Base-by-base conservation (phyloP, 2,329 filamentous ascomycete genomes). In the Ophiostoma ulmi region DNA sequence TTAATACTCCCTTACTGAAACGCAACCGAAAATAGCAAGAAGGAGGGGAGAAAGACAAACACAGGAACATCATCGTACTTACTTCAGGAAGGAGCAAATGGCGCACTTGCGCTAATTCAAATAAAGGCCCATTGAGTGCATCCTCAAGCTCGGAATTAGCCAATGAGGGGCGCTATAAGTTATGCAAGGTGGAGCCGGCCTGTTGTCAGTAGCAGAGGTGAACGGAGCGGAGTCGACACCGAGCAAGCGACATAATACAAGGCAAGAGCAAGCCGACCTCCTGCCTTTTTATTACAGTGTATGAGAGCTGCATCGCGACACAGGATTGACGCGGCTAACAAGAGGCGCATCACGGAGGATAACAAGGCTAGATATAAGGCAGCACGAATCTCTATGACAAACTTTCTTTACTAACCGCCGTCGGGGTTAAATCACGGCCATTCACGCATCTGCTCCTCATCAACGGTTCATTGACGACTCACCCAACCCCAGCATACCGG, bases 251-350 rank as follows among this genome's bases (percentile, higher is more conserved):
- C 58, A 63, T 63, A 20, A 63, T 63, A 20, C 61, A 36, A 64
- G 44, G 61, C 36, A 65, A 64, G 61, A 35, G 61, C 61, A 39
- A 64, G 61, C 61, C 61, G 61, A 64, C 61, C 35, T 64, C 31
- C 58, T 63, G 58, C 14, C 31, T 63, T 63, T 63, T 17, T 3
- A 14, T 35, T 61, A 61, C 55, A 61, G 13, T 17, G 35, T 64
- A 31, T 36, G 61, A 64, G 61, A 64, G 35, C 61, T 38, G 61
- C 61, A 64, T 64, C 61, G 61, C 35, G 35, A 64, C 61, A 35
- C 61, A 20, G 31, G 6, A 38, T 38, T n/a, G 61, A 64, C 31
- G 61, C 31, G 31, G 61, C 17, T 14, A n/a, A 10, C 31, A 14
- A 36, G 11, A 17, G 61, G 20, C 35, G 39, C 35, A n/a, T n/a